Evolutionary conservation across 257 asterid species (phyloP), one percentile per base, ranked within the genome.

Genomic region (Lantana camara): DNA sequence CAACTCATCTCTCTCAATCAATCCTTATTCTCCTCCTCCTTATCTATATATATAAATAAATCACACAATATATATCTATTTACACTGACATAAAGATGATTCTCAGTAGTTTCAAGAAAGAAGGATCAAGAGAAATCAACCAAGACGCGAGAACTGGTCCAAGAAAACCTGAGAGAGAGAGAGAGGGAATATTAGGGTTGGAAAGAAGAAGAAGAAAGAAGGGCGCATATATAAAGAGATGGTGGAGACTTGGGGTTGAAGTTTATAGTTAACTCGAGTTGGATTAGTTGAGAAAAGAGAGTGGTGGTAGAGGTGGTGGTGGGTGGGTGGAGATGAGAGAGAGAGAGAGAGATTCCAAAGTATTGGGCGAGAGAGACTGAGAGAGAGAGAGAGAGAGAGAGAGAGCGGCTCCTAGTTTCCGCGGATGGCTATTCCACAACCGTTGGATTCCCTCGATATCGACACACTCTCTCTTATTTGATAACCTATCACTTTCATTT

Each of bases 361-460:
- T 74, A 70, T 32, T 78, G 85, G 80, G 89, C 73, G 77, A 67
- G n/a, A n/a, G n/a, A n/a, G n/a, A n/a, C n/a, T n/a, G 80, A 35
- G 40, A 35, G 40, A 35, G 40, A 35, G 40, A 35, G 40, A 35
- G 40, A 35, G 7, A 60, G 74, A 69, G 85, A 78, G 89, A 71
- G 77, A 67, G 17, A 69, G 80, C 84, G 86, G 84, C 82, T 83
- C 66, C 86, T 67, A 57, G 78, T 80, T 78, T 74, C 86, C 86
- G 84, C 86, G 77, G 70, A 83, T 73, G 75, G 71, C 32, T 22
- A 57, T 61, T 16, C 60, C 74, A 69, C 69, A 65, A 58, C 83
- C 82, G 80, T 79, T 65, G 81, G 81, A 75, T 79, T 34, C 63
- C 17, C 6, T 19, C 10, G 40, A 61, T 73, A 23, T 60, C n/a